Evolutionary conservation across 176 grass and related monocot species (phyloP), one percentile per base, ranked within the genome.

Genomic region (Oryza glaberrima): DNA sequence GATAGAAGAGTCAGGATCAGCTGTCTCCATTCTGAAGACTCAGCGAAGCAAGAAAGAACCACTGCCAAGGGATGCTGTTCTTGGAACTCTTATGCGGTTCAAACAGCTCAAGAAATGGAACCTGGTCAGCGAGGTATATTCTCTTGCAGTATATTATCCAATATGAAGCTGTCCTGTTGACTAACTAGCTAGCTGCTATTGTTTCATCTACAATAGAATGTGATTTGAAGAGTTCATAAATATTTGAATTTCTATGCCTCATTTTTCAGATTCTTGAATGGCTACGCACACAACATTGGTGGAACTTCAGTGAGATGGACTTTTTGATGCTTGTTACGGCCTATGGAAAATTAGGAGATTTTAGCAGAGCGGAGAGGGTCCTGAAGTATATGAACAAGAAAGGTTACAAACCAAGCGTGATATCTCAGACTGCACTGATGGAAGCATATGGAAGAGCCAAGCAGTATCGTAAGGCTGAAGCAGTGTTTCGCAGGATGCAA

Each of bases 31-130:
- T 88, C 83, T 98, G 5, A 95, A 87, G 77, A 88, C 86, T 49
- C 93, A 94, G 56, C 87, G 85, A 25, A 65, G 56, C 6, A 86
- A 82, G 13, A 76, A 73, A 41, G 88, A 83, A 38, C 47, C 82
- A 43, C 77, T 95, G 17, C 91, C 96, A 46, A 94, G 87, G 79
- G 80, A 92, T 83, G 54, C 86, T 85, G 72, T 98, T 87, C 86
- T 98, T 71, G 96, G 96, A 3, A 95, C 93, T 26, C 83, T 98
- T 11, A 78, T 92, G 61, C 88, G 96, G 79, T 95, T 98, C 87
- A 95, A 95, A 83, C 93, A 98, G 79, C 74, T 98, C 26, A 98
- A 89, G 82, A 98, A 90, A 69, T 95, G 96, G 96, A 89, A 94
- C 78, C 75, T 95, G 75, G 96, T 98, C 17, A 79, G 89, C 44